Evolutionary conservation across 345 rosid species (phyloP).

Genomic region (Salix purpurea): DNA sequence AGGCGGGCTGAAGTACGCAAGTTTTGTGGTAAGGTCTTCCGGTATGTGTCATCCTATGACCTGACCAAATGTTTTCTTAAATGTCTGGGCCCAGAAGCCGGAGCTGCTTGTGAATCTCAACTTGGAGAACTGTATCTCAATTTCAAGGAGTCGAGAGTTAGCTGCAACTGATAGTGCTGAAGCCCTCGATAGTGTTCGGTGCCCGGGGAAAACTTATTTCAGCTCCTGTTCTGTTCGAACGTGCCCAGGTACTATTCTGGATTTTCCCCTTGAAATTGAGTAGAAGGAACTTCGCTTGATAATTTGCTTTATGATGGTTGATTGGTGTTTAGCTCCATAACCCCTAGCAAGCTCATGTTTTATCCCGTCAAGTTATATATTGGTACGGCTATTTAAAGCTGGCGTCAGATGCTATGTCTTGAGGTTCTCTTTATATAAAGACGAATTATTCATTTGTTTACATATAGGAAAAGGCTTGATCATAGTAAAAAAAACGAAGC

Average conservation of each 20-base stretch:
- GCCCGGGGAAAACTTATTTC: background rate
- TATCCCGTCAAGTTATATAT: background rate
- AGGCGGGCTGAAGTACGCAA: conserved; percentile 65
- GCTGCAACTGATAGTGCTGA: background rate
- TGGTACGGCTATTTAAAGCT: background rate
- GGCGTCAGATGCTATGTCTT: background rate
- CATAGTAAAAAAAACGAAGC: background rate
- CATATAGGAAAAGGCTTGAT: background rate
- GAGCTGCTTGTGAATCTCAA: conserved; percentile 59
- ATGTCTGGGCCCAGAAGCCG: conserved; percentile 45
- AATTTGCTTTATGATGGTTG: background rate
- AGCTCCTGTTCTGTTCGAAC: background rate
- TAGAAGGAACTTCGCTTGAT: background rate
- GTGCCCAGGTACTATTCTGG: background rate
- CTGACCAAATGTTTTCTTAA: conserved; percentile 57
- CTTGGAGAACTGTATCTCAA: conserved; percentile 55
- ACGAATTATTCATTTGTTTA: background rate
- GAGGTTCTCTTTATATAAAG: background rate
- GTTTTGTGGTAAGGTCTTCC: conserved; percentile 58
- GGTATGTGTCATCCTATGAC: conserved; percentile 42
- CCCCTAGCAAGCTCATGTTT: background rate
- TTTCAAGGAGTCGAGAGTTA: conserved; percentile 39
- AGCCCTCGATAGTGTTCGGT: too few relatives aligned
- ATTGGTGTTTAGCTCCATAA: background rate
- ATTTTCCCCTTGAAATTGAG: background rate